Evolutionary conservation across 108 stramenopile genomes (phyloP).

Genomic region (Conticribra guillardii): DNA sequence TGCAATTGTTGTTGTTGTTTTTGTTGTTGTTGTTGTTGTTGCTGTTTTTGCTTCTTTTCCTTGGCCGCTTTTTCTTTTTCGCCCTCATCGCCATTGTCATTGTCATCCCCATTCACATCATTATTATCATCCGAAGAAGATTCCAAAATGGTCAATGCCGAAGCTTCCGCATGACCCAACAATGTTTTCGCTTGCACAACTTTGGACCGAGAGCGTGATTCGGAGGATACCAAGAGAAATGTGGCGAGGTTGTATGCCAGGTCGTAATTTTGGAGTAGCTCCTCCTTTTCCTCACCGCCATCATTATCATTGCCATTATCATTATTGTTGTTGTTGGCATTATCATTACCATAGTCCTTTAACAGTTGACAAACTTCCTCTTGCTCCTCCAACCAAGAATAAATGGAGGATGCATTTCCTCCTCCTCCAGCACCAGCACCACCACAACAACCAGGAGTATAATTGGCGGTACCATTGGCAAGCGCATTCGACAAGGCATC

Average conservation of each 20-base stretch:
- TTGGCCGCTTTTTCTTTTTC: slow-evolving; percentile 3
- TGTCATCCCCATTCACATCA: slow-evolving; percentile 4
- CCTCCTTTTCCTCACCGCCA: neutral
- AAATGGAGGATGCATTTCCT: neutral
- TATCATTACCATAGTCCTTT: slow-evolving; percentile 10
- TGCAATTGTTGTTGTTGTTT: slow-evolving; percentile 14
- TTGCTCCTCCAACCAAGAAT: slow-evolving; percentile 42
- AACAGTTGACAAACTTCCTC: slow-evolving; percentile 15
- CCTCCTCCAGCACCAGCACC: neutral
- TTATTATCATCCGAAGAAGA: slow-evolving; percentile 8
- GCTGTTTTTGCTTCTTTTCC: slow-evolving; percentile 6
- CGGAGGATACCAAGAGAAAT: slow-evolving; percentile 46
- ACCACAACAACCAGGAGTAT: slow-evolving; percentile 44
- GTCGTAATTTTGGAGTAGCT: slow-evolving; percentile 52
- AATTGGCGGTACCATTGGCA: slow-evolving; percentile 50
- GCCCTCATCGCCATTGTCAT: slow-evolving; percentile 1
- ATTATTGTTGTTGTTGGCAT: neutral
- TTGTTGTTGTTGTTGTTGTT: slow-evolving; percentile 5
- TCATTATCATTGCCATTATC: neutral
- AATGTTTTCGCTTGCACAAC: slow-evolving; percentile 33
- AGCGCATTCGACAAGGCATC: slow-evolving; percentile 47
- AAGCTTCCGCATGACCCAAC: slow-evolving; percentile 40
- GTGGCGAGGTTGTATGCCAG: slow-evolving; percentile 50
- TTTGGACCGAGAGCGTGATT: slow-evolving; percentile 16
- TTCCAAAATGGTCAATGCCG: slow-evolving; percentile 42